Evolutionary conservation across 2,329 filamentous ascomycete species (phyloP), one percentile per base, ranked within the genome.

Genomic region (Colletotrichum noveboracense): DNA sequence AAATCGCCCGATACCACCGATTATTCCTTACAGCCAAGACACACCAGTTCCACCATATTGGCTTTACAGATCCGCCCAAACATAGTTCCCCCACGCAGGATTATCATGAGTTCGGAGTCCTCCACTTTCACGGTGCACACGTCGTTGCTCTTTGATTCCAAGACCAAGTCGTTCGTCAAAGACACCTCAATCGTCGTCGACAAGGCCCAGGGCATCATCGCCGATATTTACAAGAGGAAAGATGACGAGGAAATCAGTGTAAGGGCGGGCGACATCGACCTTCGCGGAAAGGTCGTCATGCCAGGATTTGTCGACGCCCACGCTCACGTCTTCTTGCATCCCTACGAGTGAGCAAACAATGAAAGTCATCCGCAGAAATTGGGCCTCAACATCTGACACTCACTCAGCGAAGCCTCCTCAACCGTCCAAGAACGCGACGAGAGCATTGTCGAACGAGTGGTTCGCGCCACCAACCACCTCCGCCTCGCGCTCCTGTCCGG

Each of bases 321-420:
- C 77, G 90, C 89, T 1, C 89, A 91, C 78, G 85, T 91, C n/a
- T 90, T 91, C 77, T 82, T 91, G 9, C 89, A 91, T 79, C 81
- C 86, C 0, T 89, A 89, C 78, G 81, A 81, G 80, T 87, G 81
- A 79, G 75, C 70, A 43, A n/a, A n/a, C 26, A 18, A 16, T 36
- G 1, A 14, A 28, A n/a, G 38, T n/a, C 3, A 28, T 6, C 14
- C 13, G 6, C 18, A 4, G 16, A 24, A 18, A 10, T 16, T 12
- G 18, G 9, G 7, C n/a, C 30, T 13, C 12, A 10, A 14, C 58
- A 32, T 67, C 73, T 75, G 34, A 75, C 62, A n/a, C 14, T 28
- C 6, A 32, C 30, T 30, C 28, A 76, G 74, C 60, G 74, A 76
- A 16, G 70, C 74, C n/a, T 74, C 74, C 6, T 74, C 70, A 6